These are phyloP conservation scores for Moniliophthora roreri DNA, from an alignment of 1,284 basidiomycete genomes.

Conservation along the genomic window DNA sequence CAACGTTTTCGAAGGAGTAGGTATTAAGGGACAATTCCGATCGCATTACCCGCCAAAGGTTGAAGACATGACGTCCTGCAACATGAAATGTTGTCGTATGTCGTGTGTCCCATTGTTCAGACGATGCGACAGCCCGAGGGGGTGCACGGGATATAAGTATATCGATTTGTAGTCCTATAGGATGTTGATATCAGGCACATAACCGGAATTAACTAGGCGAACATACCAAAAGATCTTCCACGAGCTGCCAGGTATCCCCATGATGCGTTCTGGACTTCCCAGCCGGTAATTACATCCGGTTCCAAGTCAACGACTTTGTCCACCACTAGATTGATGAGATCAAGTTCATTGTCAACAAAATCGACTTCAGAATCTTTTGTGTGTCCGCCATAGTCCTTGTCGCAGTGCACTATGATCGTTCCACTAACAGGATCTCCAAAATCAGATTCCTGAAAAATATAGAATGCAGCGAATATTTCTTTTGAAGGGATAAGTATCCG, in stretches of 20 bases:
- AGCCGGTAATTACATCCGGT: slow-evolving; percentile 91
- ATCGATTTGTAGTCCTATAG: slow-evolving; percentile 61
- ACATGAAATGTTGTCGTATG: slow-evolving; percentile 86
- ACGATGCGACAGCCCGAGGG: slow-evolving; percentile 35
- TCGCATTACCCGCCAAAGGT: slow-evolving; percentile 91
- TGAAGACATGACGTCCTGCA: slow-evolving; percentile 87
- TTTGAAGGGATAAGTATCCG: neutral
- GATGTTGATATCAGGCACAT: slow-evolving; percentile 12
- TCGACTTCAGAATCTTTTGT: slow-evolving; percentile 51
- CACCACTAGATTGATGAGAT: slow-evolving; percentile 78
- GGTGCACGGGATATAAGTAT: slow-evolving; percentile 74
- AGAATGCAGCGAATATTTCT: slow-evolving; percentile 63
- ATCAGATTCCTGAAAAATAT: slow-evolving; percentile 61
- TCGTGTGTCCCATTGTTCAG: slow-evolving; percentile 73
- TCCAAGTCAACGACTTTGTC: slow-evolving; percentile 81
- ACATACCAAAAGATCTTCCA: slow-evolving; percentile 60
- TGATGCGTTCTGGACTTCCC: slow-evolving; percentile 86
- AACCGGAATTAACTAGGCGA: neutral
- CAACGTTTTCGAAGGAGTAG: slow-evolving; percentile 92
- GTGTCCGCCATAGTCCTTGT: slow-evolving; percentile 36
- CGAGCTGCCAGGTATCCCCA: slow-evolving; percentile 92
- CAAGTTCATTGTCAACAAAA: slow-evolving; percentile 72
- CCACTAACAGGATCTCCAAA: slow-evolving; percentile 48
- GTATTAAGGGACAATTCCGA: slow-evolving; percentile 78
- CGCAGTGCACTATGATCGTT: slow-evolving; percentile 55